Conservation (phyloP, 2,329 filamentous ascomycete species). For the Aspergillus jensenii region DNA sequence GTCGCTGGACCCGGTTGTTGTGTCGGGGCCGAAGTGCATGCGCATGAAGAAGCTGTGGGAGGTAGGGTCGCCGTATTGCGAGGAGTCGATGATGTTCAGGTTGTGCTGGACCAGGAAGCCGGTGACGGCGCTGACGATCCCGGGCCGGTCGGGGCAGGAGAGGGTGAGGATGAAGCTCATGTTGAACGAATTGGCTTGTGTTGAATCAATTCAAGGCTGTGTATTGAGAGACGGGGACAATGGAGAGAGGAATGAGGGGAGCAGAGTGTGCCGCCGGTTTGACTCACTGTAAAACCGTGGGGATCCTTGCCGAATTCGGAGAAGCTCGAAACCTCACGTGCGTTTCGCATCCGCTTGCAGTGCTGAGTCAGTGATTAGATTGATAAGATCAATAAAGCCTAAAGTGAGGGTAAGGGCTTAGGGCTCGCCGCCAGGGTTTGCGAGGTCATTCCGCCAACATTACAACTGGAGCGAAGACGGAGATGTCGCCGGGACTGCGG, state of each 20-base stretch:
- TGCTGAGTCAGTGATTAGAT: constrained; percentile 3
- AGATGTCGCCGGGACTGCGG: neutral
- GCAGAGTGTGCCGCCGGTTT: neutral
- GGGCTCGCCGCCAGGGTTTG: neutral
- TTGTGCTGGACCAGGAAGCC: constrained; percentile 70
- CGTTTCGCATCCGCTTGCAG: no score
- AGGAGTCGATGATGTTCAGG: constrained; percentile 80
- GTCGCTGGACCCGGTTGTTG: constrained; percentile 9
- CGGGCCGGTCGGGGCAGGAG: constrained; percentile 79
- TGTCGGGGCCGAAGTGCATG: constrained; percentile 70
- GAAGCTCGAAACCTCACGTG: neutral
- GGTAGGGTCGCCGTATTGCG: constrained; percentile 76
- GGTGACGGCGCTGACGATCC: constrained; percentile 82
- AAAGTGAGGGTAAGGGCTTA: neutral
- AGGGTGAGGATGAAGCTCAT: constrained; percentile 73
- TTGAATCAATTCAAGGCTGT: constrained; percentile 20
- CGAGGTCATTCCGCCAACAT: neutral
- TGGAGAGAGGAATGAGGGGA: neutral
- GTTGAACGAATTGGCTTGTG: constrained; percentile 20
- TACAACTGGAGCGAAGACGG: neutral
- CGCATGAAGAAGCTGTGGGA: constrained; percentile 84
- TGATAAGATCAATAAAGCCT: neutral
- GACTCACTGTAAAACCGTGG: neutral
- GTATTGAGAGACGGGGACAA: constrained; percentile 5
- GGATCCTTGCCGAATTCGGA: neutral